Evolutionary conservation across 768 basidiomycete species (phyloP).

Genomic region (Trametes punicea): DNA sequence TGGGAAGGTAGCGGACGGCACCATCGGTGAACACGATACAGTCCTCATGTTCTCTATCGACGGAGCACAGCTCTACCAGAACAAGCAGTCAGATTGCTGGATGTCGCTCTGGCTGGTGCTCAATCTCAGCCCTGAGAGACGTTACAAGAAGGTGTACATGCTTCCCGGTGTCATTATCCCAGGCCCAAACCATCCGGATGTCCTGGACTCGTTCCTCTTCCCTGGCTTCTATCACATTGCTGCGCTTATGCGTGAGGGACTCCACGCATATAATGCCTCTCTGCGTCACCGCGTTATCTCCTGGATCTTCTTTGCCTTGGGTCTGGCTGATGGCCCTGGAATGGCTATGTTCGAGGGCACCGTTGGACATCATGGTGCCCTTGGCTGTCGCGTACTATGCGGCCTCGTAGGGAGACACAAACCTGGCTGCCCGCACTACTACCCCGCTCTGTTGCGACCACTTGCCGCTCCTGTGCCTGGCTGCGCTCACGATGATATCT

Average conservation of each 20-base stretch:
- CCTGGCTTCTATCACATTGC: constrained; percentile 29
- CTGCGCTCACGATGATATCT: constrained; percentile 31
- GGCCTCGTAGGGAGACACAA: constrained; percentile 30
- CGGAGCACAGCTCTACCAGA: constrained; percentile 29
- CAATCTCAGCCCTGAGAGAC: constrained; percentile 22
- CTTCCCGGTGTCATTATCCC: constrained; percentile 28
- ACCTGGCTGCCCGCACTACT: constrained; percentile 34
- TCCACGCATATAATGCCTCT: constrained; percentile 29
- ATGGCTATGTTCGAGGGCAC: constrained; percentile 30
- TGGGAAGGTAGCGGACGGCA: constrained; percentile 30
- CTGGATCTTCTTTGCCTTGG: neutral
- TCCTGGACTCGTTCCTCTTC: constrained; percentile 33
- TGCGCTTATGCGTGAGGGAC: constrained; percentile 27
- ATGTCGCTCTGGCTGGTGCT: constrained; percentile 30
- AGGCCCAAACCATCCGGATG: constrained; percentile 33
- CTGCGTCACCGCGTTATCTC: neutral
- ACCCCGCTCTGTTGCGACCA: constrained; percentile 32
- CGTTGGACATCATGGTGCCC: constrained; percentile 36
- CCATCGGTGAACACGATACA: constrained; percentile 28
- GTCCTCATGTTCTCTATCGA: constrained; percentile 25
- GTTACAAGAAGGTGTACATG: constrained; percentile 31
- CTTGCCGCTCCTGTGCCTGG: constrained; percentile 23
- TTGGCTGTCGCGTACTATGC: constrained; percentile 37
- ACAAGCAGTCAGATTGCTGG: constrained; percentile 34
- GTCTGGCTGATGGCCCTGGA: constrained; percentile 8